phyloP scores from a whole-genome alignment of 805 yeast genomes.

The Ogataea sp. region DNA sequence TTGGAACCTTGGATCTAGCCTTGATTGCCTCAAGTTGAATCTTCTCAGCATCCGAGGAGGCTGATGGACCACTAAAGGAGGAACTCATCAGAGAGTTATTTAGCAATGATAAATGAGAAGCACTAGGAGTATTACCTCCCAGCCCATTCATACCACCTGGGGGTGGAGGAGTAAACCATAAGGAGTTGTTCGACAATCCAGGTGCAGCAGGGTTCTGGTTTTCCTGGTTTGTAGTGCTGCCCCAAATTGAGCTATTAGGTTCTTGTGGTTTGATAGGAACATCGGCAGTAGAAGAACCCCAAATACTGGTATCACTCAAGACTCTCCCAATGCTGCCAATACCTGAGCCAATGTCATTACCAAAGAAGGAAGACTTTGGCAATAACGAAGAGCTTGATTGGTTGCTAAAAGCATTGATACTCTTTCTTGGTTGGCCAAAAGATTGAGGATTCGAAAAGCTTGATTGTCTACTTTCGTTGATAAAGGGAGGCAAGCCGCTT shows the following conservation, averaged over 20 bases:
- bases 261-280: conserved; percentile 1
- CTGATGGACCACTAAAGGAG: not conserved
- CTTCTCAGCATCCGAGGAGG: conserved; percentile 21
- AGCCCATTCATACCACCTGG: not conserved
- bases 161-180: not conserved
- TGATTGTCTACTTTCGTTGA: too few relatives aligned
- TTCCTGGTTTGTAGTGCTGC: conserved; percentile 7
- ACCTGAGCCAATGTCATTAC: conserved; percentile 3
- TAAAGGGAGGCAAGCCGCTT: too few relatives aligned
- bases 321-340: conserved; percentile 1
- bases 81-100: not conserved
- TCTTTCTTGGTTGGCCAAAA: conserved; percentile 5
- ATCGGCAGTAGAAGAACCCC: conserved; percentile 7
- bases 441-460: not conserved
- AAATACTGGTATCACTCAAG: conserved; percentile 3
- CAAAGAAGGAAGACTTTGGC: conserved; percentile 5
- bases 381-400: conserved; percentile 1
- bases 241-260: conserved; percentile 13
- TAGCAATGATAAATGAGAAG: not conserved
- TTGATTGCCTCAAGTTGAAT: conserved; percentile 34
- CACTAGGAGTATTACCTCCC: not conserved
- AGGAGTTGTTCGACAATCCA: not conserved
- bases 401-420: not conserved
- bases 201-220: too few relatives aligned
- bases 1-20: conserved; percentile 30